A percentile compares a stretch with the other conserved stretches of the same genome.
Conservation (phyloP, 2,329 filamentous ascomycete species). For the Xylaria sp. region DNA sequence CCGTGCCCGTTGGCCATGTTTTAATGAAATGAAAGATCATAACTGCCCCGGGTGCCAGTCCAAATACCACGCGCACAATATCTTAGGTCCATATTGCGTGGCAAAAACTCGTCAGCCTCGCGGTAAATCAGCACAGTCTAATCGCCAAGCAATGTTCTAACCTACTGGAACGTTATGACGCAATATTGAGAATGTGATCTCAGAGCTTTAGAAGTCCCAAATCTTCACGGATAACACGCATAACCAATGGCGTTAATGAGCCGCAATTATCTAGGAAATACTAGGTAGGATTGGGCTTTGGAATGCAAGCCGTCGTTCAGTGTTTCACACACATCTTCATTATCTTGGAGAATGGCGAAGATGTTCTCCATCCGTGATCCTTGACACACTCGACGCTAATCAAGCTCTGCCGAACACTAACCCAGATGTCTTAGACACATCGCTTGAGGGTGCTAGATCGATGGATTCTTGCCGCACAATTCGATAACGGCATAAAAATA, state of each 20-base stretch:
- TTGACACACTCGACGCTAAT: neutral
- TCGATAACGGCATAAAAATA: slow-evolving; percentile 20
- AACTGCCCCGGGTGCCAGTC: neutral
- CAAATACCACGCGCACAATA: neutral
- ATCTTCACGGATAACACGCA: neutral
- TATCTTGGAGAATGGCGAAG: neutral
- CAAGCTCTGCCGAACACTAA: neutral
- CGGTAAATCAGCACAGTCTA: neutral
- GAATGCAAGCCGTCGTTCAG: neutral
- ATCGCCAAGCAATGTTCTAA: neutral
- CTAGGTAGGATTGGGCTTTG: neutral
- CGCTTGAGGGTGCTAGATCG: neutral
- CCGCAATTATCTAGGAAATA: neutral
- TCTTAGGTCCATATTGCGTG: neutral
- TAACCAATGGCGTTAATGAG: neutral
- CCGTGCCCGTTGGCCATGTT: slow-evolving; percentile 11
- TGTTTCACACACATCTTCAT: neutral
- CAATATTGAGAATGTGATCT: neutral
- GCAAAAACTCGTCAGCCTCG: neutral
- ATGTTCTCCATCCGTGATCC: neutral
- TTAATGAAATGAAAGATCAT: neutral
- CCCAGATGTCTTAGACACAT: neutral
- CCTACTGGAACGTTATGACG: neutral
- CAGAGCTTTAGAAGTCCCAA: neutral
- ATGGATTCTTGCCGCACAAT: slow-evolving; percentile 5